Conservation (phyloP, 768 basidiomycete species). For the Neoboletus magnificus region DNA sequence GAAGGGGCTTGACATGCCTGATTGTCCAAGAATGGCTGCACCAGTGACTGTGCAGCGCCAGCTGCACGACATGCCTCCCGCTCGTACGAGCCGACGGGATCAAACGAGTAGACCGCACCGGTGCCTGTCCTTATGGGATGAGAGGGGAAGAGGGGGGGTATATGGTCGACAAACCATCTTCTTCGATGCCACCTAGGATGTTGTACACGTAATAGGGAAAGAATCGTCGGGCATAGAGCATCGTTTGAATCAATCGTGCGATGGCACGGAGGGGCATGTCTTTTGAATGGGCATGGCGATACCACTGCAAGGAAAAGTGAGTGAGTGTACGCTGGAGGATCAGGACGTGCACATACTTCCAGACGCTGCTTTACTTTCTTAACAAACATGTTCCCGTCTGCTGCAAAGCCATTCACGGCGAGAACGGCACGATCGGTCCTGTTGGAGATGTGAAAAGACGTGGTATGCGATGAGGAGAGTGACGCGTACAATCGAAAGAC, state of each 20-base stretch:
- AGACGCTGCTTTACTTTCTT: constrained; percentile 94
- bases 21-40: constrained; percentile 98
- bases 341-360: constrained; percentile 59
- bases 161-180: constrained; percentile 68
- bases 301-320: constrained; percentile 63
- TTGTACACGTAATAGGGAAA: constrained; percentile 99
- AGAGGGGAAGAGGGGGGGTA: not conserved
- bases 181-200: constrained; percentile 93
- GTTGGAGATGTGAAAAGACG: constrained; percentile 3
- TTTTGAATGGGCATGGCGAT: constrained; percentile 93
- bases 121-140: constrained; percentile 51
- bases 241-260: constrained; percentile 97
- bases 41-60: constrained; percentile 88
- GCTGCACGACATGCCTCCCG: constrained; percentile 95
- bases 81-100: constrained; percentile 98
- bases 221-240: constrained; percentile 94
- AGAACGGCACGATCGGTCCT: constrained; percentile 92
- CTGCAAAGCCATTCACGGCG: constrained; percentile 95
- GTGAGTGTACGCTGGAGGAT: not conserved
- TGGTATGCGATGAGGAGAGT: too few species aligned
- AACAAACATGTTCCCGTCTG: constrained; percentile 97
- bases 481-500: constrained; percentile 82
- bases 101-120: constrained; percentile 99
- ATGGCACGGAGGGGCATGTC: constrained; percentile 97
- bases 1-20: constrained; percentile 58